Base-by-base conservation (phyloP, 768 basidiomycete genomes). In the Lentinula lateritia region DNA sequence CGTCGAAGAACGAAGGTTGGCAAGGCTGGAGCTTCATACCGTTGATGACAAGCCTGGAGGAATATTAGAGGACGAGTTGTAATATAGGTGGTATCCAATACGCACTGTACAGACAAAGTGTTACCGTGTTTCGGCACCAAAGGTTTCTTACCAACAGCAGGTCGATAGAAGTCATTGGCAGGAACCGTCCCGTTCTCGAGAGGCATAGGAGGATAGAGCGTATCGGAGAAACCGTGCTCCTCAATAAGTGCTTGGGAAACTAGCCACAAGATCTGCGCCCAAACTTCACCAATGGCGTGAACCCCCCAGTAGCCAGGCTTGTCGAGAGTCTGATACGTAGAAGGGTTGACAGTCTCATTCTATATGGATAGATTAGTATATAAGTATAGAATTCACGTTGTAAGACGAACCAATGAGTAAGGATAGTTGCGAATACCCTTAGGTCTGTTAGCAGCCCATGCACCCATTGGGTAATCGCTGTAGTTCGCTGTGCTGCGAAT, bases 21-120 rank as follows among this genome's bases (percentile, higher is more conserved):
- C 96, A 99, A 3, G 88, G 86, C 71, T 98, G 95, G 48, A 97
- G 78, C 81, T 98, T 98, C 95, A 99, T 96, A 9, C 82, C 95
- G 70, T 89, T 88, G 34, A 98, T 59, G 46, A 97, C 88, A 50
- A 98, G 86, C 71, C 86, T 84, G 54, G 20, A 36, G 32, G 46
- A 36, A 54, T 2, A 50, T 28, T 58, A 23, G 58, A 41, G 20
- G 42, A 28, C 20, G 39, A 56, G 8, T 53, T 54, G 52, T 32
- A 50, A 52, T 32, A 32, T 28, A 63, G 58, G 52, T 41, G 43
- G 35, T 57, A 46, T 52, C n/a, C 55, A 46, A 58, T n/a, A 80
- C 78, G 63, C 66, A 80, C 80, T 93, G 92, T 10, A 93, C 73
- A 42, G 83, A 77, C 59, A 98, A 78, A 28, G 95, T 86, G 78